phyloP scores from a whole-genome alignment of 768 basidiomycete genomes.

The Panaeolus papilionaceus region DNA sequence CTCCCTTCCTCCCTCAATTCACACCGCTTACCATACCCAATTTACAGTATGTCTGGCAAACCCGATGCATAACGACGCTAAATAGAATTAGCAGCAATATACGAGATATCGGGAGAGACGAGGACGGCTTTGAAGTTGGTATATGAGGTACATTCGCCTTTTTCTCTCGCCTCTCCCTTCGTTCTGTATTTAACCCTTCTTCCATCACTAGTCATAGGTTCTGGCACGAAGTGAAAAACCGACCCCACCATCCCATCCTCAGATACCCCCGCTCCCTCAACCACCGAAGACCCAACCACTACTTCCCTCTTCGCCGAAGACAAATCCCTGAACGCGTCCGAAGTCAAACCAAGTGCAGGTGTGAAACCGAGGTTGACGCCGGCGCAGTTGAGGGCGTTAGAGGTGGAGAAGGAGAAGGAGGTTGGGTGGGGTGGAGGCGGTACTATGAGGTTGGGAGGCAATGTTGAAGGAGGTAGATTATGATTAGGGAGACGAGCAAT shows the following conservation, averaged over 20 bases:
- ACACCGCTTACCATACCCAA: conserved; percentile 82
- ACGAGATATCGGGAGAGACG: conserved; percentile 77
- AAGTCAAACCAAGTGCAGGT: too few species aligned
- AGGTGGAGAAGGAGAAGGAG: too few species aligned
- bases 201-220: background rate
- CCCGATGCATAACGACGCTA: conserved; percentile 79
- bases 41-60: conserved; percentile 73
- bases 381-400: too few species aligned
- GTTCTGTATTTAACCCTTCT: background rate
- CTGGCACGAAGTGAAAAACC: too few species aligned
- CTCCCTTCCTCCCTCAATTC: conserved; percentile 68
- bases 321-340: too few species aligned
- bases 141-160: conserved; percentile 61
- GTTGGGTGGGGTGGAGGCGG: too few species aligned
- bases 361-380: too few species aligned
- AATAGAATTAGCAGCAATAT: conserved; percentile 89
- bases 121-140: conserved; percentile 86
- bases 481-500: too few species aligned
- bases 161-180: background rate
- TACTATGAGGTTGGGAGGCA: too few species aligned
- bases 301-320: conserved; percentile 74
- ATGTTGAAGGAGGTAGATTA: too few species aligned
- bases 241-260: too few species aligned
- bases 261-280: too few species aligned
- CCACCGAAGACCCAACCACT: background rate